Base-by-base conservation (phyloP, 495 filamentous ascomycete species). In the Lepraria neglecta region DNA sequence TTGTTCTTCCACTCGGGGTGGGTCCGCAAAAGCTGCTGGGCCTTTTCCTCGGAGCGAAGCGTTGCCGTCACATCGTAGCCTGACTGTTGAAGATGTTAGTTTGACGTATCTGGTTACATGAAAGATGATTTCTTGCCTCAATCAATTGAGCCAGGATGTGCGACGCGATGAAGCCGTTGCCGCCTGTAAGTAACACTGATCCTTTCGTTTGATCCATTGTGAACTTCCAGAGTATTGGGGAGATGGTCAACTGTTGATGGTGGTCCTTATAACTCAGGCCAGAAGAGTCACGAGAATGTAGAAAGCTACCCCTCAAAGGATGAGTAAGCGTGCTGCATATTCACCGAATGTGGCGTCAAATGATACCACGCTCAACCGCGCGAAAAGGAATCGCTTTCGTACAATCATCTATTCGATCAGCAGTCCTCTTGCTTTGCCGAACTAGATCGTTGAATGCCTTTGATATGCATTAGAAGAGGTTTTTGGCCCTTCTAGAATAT, bases 21-120 rank as follows among this genome's bases (percentile, higher is more conserved):
- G 15, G 85, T 84, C 27, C 81, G 72, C 21, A 83, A 80, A 69
- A 96, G 89, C 64, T 78, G 81, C 45, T 87, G 73, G 19, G 86
- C 90, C 70, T 96, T 97, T 19, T 82, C 81, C 60, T 88, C 79
- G 6, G 82, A 85, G 48, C 92, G 81, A 55, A 96, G 90, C 3
- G 89, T 96, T 15, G 90, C 87, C 15, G 92, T 83, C n/a, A 92
- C 89, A 55, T 81, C 82, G 71, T 91, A 86, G 55, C 81, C 74
- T 62, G 24, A 24, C 24, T 24, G 1, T 24, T 24, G 24, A 24
- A 24, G 24, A 24, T 24, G 24, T 24, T 24, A 24, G 24, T 2
- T 24, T 24, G 24, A 24, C 24, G 24, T 24, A 24, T 1, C 24
- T 24, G 24, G 2, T 24, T 24, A 24, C 24, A 24, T 24, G 24